A percentile compares a stretch with the other conserved stretches of the same genome.
Conservation (phyloP, 2,329 filamentous ascomycete species). For the Colletotrichum camelliae region DNA sequence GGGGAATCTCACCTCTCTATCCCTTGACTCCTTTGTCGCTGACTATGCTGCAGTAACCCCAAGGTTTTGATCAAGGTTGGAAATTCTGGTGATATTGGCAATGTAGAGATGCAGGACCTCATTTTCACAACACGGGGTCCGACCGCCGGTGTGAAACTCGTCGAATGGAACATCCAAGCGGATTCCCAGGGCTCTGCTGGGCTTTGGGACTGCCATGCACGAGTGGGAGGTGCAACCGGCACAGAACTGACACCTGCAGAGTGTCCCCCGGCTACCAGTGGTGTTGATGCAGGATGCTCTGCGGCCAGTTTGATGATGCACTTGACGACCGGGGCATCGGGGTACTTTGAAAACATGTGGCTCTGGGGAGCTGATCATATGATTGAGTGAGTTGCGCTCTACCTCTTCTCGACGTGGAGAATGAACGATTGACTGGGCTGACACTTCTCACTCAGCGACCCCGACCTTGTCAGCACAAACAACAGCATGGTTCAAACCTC, state of each 20-base stretch:
- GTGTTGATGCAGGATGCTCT: constrained; percentile 59
- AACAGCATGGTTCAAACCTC: constrained; percentile 57
- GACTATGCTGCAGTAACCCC: constrained; percentile 38
- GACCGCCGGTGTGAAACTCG: constrained; percentile 70
- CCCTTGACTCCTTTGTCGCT: no score
- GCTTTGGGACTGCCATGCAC: constrained; percentile 65
- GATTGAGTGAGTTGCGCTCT: constrained; percentile 15
- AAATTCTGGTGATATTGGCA: constrained; percentile 60
- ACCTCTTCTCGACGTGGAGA: no score
- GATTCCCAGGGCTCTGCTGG: constrained; percentile 1
- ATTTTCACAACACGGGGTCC: constrained; percentile 70
- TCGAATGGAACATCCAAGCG: constrained; percentile 65
- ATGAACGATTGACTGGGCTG: no score
- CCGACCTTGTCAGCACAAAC: constrained; percentile 48
- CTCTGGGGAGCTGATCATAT: constrained; percentile 74
- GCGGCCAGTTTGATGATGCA: constrained; percentile 62
- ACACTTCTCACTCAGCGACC: background rate
- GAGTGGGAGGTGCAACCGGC: constrained; percentile 73
- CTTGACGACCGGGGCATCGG: constrained; percentile 49
- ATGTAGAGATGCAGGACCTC: constrained; percentile 74
- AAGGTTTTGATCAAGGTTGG: constrained; percentile 71
- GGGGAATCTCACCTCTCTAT: no score
- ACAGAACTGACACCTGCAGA: constrained; percentile 67
- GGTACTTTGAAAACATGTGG: constrained; percentile 62
- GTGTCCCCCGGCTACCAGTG: constrained; percentile 53